Conservation (phyloP, 352 stramenopile genomes). For the Pythium phragmitis region DNA sequence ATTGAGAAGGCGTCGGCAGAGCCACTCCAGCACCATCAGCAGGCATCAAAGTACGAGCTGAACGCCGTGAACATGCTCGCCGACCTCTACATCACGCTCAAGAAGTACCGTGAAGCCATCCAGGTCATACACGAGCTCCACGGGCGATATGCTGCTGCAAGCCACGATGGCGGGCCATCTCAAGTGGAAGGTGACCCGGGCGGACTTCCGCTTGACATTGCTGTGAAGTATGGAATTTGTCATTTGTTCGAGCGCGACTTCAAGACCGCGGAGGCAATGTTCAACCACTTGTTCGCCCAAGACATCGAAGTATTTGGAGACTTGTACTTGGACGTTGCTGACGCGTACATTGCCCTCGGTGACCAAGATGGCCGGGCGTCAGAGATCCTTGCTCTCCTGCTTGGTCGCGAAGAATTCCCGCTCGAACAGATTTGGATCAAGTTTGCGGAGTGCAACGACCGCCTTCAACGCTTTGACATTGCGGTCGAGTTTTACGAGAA, state of each 20-base stretch:
- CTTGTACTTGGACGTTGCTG: constrained; percentile 80
- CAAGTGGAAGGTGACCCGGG: constrained; percentile 65
- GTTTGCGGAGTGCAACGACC: constrained; percentile 73
- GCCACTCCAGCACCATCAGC: constrained; percentile 47
- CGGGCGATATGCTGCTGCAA: constrained; percentile 52
- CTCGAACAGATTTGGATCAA: constrained; percentile 84
- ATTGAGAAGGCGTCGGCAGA: constrained; percentile 78
- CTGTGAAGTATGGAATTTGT: constrained; percentile 87
- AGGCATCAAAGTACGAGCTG: constrained; percentile 77
- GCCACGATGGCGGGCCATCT: constrained; percentile 41
- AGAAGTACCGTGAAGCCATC: constrained; percentile 82
- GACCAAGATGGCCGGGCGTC: constrained; percentile 66
- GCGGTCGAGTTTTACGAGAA: constrained; percentile 83
- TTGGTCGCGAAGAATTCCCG: constrained; percentile 66
- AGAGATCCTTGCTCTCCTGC: constrained; percentile 63
- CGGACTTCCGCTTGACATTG: constrained; percentile 80
- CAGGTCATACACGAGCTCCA: constrained; percentile 77
- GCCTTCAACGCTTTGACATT: constrained; percentile 56
- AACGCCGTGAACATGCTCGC: constrained; percentile 89
- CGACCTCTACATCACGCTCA: constrained; percentile 84
- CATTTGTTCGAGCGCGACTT: constrained; percentile 78
- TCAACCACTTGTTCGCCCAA: constrained; percentile 80
- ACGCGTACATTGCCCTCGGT: constrained; percentile 73
- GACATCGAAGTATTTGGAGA: constrained; percentile 85
- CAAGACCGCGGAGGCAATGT: constrained; percentile 74